Evolutionary conservation across 148 eudicot genomes (phyloP), one percentile per base, ranked within the genome.

Genomic region (Vaccinium corymbosum): DNA sequence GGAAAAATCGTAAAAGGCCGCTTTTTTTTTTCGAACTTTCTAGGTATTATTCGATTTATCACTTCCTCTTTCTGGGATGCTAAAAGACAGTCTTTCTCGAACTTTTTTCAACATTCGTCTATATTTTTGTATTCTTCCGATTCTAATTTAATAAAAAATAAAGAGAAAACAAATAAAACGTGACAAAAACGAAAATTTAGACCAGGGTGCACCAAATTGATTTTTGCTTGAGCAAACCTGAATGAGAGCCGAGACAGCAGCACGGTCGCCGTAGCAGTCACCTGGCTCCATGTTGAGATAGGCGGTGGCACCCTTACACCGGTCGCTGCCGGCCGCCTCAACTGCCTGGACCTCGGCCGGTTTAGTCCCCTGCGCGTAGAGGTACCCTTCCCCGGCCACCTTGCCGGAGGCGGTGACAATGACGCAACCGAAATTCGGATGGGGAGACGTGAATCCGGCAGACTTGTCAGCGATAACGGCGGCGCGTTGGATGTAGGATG

Each of bases 341-440:
- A 92, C 90, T 1, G 99, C 99, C 86, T 80, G 93, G 7, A 94
- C 84, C 89, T 96, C 99, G n/a, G 98, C 98, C 71, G 99, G 88
- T 73, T 90, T 92, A 29, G 98, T 96, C 11, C 99, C 99, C 82
- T 96, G 94, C 8, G 94, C 99, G 62, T 96, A 93, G 20, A 96
- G 89, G 71, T 86, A 93, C 0, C 97, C 98, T 83, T 96, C 99
- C 4, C 97, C 98, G 53, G 90, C 91, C 8, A 93, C 92, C 27
- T 83, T 85, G 0, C 89, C 92, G 55, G 87, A 53, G 53, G 59
- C 29, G 46, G 87, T 35, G 35, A 91, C 94, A 48, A 96, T 92
- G 4, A 96, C 95, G 89, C 99, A 96, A 51, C 99, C 98, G 85
- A 93, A 93, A 85, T 96, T 96, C 15, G 98, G 99, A 78, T 96